Conservation (phyloP, 768 basidiomycete species). For the Cystobasidium onofrii region DNA sequence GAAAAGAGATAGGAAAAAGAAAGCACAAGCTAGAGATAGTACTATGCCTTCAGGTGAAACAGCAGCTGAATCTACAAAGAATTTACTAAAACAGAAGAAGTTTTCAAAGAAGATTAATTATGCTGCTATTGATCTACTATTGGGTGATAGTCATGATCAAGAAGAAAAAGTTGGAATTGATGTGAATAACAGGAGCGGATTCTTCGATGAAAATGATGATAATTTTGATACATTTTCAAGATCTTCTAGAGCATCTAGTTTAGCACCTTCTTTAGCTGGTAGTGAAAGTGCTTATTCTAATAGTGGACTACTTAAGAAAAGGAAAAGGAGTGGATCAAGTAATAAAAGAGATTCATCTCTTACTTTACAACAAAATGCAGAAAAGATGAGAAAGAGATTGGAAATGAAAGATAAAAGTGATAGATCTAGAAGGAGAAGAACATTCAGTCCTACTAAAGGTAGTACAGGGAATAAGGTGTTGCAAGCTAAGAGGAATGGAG, state of each 20-base stretch:
- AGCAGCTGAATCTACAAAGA: constrained; percentile 67
- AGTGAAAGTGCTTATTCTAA: neutral
- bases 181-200: neutral
- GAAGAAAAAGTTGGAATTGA: neutral
- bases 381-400: neutral
- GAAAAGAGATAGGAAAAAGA: constrained; percentile 58
- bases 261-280: constrained; percentile 4
- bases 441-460: neutral
- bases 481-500: neutral
- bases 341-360: neutral
- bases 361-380: neutral
- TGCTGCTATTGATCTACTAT: constrained; percentile 72
- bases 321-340: neutral
- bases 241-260: constrained; percentile 6
- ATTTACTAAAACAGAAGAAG: constrained; percentile 68
- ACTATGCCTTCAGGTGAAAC: constrained; percentile 60
- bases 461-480: neutral
- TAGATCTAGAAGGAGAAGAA: neutral
- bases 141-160: constrained; percentile 44
- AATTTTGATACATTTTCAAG: neutral
- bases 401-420: neutral
- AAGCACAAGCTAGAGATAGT: constrained; percentile 60
- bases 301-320: neutral
- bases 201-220: neutral
- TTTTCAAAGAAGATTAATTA: constrained; percentile 93